These are phyloP conservation scores for Penicillium sp. DNA, from an alignment of 2,329 filamentous ascomycete species.

Conservation along the genomic window DNA sequence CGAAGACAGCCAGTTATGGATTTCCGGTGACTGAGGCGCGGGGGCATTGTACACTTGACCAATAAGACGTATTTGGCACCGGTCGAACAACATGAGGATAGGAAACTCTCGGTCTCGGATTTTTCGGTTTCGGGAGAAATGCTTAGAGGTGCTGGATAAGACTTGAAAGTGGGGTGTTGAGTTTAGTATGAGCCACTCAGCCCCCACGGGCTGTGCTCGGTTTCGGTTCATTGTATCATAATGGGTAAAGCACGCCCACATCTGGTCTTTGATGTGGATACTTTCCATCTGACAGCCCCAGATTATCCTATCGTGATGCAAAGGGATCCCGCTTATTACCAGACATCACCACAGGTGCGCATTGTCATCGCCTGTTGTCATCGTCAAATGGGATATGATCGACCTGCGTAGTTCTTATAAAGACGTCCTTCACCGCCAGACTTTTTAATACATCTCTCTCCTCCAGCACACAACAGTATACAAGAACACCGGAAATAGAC, in stretches of 20 bases:
- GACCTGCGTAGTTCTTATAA: not conserved
- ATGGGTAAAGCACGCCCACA: not conserved
- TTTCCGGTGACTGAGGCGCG: slow-evolving; percentile 17
- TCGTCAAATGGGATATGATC: not conserved
- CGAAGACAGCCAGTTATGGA: slow-evolving; percentile 17
- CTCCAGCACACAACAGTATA: not conserved
- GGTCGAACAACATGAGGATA: not conserved
- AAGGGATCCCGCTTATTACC: not conserved
- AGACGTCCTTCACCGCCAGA: not conserved
- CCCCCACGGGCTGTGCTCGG: not conserved
- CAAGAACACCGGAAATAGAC: not conserved
- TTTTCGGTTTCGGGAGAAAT: not conserved
- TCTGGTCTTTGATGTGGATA: not conserved
- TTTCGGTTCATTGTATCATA: not conserved
- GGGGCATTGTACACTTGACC: slow-evolving; percentile 8
- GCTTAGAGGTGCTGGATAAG: not conserved
- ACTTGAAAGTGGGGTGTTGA: not conserved
- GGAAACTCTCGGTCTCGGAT: not conserved
- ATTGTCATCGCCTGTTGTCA: not conserved
- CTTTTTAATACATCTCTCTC: not conserved
- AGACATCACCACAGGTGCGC: not conserved
- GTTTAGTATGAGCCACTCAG: not conserved
- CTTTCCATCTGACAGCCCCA: not conserved
- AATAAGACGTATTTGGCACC: not conserved
- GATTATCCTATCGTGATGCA: not conserved